A percentile compares a stretch with the other conserved stretches of the same genome.
These are phyloP conservation scores for Purshia tridentata DNA, from an alignment of 306 rosid genomes.

Conservation along the genomic window DNA sequence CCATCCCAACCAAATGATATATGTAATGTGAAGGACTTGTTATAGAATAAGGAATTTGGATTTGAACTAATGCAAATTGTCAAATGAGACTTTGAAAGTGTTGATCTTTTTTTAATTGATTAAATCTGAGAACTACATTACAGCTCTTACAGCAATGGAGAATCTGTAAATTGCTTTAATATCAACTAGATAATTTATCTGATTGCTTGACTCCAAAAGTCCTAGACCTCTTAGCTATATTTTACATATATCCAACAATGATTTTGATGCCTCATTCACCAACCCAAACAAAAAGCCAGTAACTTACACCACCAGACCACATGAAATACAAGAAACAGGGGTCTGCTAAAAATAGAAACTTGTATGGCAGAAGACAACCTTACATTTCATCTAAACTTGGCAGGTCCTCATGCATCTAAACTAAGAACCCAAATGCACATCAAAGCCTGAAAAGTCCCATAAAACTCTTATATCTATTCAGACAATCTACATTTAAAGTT, in stretches of 20 bases:
- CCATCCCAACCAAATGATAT: too few species aligned
- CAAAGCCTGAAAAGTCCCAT: background rate
- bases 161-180: too few species aligned
- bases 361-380: constrained; percentile 1
- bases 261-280: background rate
- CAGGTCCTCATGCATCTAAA: background rate
- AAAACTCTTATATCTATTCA: background rate
- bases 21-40: too few species aligned
- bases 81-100: too few species aligned
- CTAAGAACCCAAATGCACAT: background rate
- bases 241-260: background rate
- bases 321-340: background rate
- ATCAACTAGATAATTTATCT: too few species aligned
- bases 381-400: constrained; percentile 2
- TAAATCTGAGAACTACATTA: too few species aligned
- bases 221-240: background rate
- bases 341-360: constrained; percentile 9
- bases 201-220: too few species aligned
- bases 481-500: background rate
- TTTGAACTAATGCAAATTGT: too few species aligned
- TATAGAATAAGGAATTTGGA: too few species aligned
- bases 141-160: too few species aligned
- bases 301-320: background rate
- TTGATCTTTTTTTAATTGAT: too few species aligned
- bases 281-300: background rate